A percentile compares a stretch with the other conserved stretches of the same genome.
Conservation (phyloP, 805 yeast species). For the Lipomyces japonicus region DNA sequence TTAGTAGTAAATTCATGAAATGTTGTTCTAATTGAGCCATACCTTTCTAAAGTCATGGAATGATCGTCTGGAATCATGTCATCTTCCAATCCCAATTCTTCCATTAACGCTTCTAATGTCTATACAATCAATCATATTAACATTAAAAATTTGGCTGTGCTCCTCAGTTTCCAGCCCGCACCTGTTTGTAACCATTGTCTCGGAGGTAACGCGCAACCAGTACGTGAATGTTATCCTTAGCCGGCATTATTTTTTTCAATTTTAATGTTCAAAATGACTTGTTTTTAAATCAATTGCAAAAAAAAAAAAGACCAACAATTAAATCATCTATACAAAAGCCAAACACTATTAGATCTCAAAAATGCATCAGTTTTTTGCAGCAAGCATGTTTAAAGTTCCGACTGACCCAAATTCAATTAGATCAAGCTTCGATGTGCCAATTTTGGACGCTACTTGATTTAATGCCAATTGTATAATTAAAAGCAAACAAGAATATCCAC, state of each 20-base stretch:
- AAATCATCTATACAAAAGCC: too few relatives aligned
- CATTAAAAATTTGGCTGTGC: constrained; percentile 1
- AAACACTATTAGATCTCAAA: too few relatives aligned
- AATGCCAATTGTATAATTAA: too few relatives aligned
- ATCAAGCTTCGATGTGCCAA: too few relatives aligned
- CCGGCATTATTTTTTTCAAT: constrained; percentile 31
- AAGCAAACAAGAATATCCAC: too few relatives aligned
- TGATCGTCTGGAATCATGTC: constrained; percentile 29
- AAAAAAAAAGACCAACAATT: too few relatives aligned
- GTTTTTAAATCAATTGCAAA: too few relatives aligned
- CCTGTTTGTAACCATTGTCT: constrained; percentile 21
- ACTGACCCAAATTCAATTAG: too few relatives aligned
- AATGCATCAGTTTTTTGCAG: too few relatives aligned
- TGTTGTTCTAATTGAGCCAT: not conserved
- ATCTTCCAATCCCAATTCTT: constrained; percentile 28
- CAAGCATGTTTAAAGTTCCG: too few relatives aligned
- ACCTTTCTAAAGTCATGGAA: constrained; percentile 28
- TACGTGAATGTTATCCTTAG: constrained; percentile 30
- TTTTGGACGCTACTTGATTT: too few relatives aligned
- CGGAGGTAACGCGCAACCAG: constrained; percentile 31
- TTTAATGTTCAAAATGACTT: too few relatives aligned
- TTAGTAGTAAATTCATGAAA: not conserved
- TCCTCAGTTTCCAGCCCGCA: not conserved
- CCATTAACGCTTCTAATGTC: constrained; percentile 26
- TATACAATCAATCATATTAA: not conserved